Conservation (phyloP, 495 filamentous ascomycete genomes). For the Penicillium desertorum region DNA sequence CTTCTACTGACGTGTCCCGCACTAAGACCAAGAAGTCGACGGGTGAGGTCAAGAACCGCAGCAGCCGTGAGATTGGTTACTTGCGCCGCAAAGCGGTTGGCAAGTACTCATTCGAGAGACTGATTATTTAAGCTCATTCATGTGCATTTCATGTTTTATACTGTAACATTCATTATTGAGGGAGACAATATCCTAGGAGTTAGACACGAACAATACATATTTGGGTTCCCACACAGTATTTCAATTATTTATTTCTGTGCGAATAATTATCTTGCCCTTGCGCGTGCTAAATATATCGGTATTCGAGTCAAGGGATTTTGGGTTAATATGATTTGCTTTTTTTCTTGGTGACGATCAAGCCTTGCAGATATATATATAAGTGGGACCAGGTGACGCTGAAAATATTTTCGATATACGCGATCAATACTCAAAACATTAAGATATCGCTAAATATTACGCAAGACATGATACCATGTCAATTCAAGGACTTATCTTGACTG, state of each 20-base stretch:
- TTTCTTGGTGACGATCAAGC: background rate
- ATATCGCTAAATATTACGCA: background rate
- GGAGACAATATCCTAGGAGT: constrained; percentile 30
- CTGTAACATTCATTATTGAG: constrained; percentile 22
- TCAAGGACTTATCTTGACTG: background rate
- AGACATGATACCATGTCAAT: too few species aligned
- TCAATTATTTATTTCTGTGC: background rate
- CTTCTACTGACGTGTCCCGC: constrained; percentile 56
- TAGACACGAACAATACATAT: constrained; percentile 16
- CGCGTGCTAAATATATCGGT: background rate
- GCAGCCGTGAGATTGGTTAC: constrained; percentile 66
- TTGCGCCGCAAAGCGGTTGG: constrained; percentile 69
- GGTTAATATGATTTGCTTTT: background rate
- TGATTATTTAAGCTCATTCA: constrained; percentile 51
- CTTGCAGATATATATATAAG: constrained; percentile 12
- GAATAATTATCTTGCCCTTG: background rate
- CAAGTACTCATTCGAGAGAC: constrained; percentile 74
- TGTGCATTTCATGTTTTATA: constrained; percentile 24
- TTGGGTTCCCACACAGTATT: background rate
- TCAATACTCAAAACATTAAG: background rate
- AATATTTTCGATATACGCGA: background rate
- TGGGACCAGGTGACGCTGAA: background rate
- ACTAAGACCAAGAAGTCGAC: constrained; percentile 45
- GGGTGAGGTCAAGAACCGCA: constrained; percentile 61
- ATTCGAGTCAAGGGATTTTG: background rate